Conservation (phyloP, 108 stramenopile species). For the Fragilariopsis cylindrus region DNA sequence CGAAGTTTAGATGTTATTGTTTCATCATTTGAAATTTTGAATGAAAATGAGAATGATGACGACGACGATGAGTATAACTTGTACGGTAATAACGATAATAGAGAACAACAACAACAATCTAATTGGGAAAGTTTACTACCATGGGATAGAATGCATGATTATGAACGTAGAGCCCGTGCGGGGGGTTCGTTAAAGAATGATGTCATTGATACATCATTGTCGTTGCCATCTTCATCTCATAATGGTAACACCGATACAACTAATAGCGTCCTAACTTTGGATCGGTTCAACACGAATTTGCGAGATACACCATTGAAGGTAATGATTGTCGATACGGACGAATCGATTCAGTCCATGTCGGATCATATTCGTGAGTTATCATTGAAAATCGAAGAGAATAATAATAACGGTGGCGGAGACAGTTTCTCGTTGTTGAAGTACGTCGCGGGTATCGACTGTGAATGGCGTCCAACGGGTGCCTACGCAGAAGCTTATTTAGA, state of each 20-base stretch:
- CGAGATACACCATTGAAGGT: slow-evolving; percentile 6
- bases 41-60: slow-evolving; percentile 9
- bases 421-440: not conserved
- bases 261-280: not conserved
- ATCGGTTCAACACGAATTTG: slow-evolving; percentile 5
- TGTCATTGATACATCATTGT: not conserved
- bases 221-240: not conserved
- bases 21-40: slow-evolving; percentile 24
- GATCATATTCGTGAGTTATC: slow-evolving; percentile 21
- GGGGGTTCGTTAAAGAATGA: not conserved
- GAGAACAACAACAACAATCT: not conserved
- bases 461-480: slow-evolving; percentile 39
- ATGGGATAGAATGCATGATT: slow-evolving; percentile 3
- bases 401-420: not conserved
- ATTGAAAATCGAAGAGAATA: not conserved
- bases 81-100: too few relatives aligned
- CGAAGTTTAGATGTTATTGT: slow-evolving; percentile 40
- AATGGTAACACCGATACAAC: not conserved
- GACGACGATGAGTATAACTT: not conserved
- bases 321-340: slow-evolving; percentile 14
- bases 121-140: not conserved
- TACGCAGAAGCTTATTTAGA: slow-evolving; percentile 19
- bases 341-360: slow-evolving; percentile 20
- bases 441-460: slow-evolving; percentile 38
- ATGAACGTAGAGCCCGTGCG: slow-evolving; percentile 7